Evolutionary conservation across 2,329 filamentous ascomycete species (phyloP).

Genomic region (Fusarium albosuccineum): DNA sequence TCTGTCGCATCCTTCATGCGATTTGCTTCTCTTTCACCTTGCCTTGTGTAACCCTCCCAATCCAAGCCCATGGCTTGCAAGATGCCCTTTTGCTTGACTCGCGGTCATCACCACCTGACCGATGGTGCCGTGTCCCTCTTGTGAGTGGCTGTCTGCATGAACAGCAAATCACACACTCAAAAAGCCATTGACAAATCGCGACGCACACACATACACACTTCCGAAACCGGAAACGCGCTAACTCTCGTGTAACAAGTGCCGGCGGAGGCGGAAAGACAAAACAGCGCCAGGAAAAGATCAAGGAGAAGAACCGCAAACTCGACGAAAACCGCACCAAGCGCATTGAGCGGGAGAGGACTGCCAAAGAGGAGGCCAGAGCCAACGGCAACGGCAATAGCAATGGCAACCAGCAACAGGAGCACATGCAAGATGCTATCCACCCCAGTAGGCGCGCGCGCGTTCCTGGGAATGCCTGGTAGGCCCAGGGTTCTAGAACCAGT

Average conservation of each 20-base stretch:
- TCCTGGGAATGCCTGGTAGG: slow-evolving; percentile 37
- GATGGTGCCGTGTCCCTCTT: slow-evolving; percentile 5
- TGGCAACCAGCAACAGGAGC: slow-evolving; percentile 37
- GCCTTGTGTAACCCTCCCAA: slow-evolving; percentile 19
- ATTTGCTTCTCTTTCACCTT: slow-evolving; percentile 1
- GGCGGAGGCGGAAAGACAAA: slow-evolving; percentile 87
- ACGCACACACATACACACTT: not conserved
- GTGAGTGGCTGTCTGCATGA: slow-evolving; percentile 14
- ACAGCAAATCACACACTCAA: slow-evolving; percentile 1
- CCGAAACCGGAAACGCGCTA: slow-evolving; percentile 14
- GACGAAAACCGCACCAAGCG: slow-evolving; percentile 72
- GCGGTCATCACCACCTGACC: slow-evolving; percentile 16
- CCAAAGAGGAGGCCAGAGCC: slow-evolving; percentile 48
- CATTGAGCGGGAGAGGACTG: slow-evolving; percentile 60
- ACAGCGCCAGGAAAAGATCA: slow-evolving; percentile 80
- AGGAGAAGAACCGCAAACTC: slow-evolving; percentile 87
- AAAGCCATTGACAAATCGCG: slow-evolving; percentile 5
- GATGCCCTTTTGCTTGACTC: slow-evolving; percentile 13
- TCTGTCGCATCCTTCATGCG: slow-evolving; percentile 5
- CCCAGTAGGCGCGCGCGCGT: slow-evolving; percentile 62
- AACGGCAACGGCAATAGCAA: slow-evolving; percentile 28
- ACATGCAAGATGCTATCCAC: slow-evolving; percentile 59
- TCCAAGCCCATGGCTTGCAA: slow-evolving; percentile 7
- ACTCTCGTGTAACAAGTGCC: slow-evolving; percentile 65
- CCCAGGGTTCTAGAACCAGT: not conserved